These are phyloP conservation scores for Umbelopsis ramanniana DNA, from an alignment of 192 early-diverging fungal genomes.

Conservation along the genomic window DNA sequence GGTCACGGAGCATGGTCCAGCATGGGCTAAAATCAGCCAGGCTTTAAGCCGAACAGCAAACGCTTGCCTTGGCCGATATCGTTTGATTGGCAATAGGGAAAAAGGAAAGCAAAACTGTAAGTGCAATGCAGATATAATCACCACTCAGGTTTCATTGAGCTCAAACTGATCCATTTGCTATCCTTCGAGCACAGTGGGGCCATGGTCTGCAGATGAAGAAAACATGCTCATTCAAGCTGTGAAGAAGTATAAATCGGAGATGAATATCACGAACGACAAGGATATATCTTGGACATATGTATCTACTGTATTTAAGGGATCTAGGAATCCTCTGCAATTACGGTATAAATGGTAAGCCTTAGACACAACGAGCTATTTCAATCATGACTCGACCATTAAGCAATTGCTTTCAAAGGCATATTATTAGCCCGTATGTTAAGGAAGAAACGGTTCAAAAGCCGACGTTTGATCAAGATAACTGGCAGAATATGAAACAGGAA, in stretches of 20 bases:
- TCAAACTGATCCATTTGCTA: neutral
- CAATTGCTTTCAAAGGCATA: neutral
- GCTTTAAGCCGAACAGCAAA: neutral
- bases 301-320: neutral
- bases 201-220: neutral
- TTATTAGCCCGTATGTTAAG: conserved; percentile 11
- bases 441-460: neutral
- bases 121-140: neutral
- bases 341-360: neutral
- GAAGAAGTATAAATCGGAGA: conserved; percentile 13
- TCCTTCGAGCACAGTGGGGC: neutral
- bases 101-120: neutral
- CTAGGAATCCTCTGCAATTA: neutral
- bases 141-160: neutral
- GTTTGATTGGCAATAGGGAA: neutral
- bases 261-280: conserved; percentile 2
- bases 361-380: neutral
- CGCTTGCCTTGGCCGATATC: neutral
- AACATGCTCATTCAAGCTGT: neutral
- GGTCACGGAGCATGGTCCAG: neutral
- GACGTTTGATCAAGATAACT: neutral
- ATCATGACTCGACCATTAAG: neutral
- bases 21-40: conserved; percentile 3
- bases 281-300: conserved; percentile 17
- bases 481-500: neutral